Conservation (phyloP, 2,329 filamentous ascomycete species). For the Cadophora gregata region DNA sequence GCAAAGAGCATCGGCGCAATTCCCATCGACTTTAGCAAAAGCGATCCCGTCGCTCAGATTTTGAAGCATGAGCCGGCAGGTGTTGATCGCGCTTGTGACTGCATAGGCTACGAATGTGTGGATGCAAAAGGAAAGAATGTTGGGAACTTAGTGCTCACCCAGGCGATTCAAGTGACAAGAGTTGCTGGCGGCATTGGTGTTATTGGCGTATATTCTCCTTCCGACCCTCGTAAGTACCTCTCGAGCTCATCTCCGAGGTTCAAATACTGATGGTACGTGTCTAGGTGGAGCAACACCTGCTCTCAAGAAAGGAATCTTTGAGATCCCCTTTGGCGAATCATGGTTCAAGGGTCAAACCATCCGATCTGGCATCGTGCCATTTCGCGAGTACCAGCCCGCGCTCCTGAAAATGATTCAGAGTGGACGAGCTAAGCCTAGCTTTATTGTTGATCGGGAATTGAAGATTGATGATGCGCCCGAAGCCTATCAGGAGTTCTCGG, state of each 20-base stretch:
- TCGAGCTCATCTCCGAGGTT: not conserved
- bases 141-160: slow-evolving; percentile 32
- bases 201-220: slow-evolving; percentile 37
- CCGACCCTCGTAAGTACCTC: slow-evolving; percentile 23
- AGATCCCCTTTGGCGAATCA: slow-evolving; percentile 12
- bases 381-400: slow-evolving; percentile 5
- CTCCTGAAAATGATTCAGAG: not conserved
- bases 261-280: not conserved
- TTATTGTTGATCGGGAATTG: slow-evolving; percentile 5
- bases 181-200: slow-evolving; percentile 41
- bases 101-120: slow-evolving; percentile 38
- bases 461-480: slow-evolving; percentile 7
- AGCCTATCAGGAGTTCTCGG: slow-evolving; percentile 14
- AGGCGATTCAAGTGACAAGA: slow-evolving; percentile 37
- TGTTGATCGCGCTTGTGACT: slow-evolving; percentile 39
- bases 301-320: slow-evolving; percentile 10
- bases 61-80: slow-evolving; percentile 35
- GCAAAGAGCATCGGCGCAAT: slow-evolving; percentile 45
- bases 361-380: slow-evolving; percentile 1
- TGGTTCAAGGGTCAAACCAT: slow-evolving; percentile 13
- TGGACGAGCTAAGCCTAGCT: slow-evolving; percentile 10
- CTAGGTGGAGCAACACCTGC: slow-evolving; percentile 1
- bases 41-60: slow-evolving; percentile 44
- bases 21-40: slow-evolving; percentile 44
- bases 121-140: slow-evolving; percentile 36